Conservation (phyloP, 2,329 filamentous ascomycete genomes). For the Aaosphaeria pasadenensis region DNA sequence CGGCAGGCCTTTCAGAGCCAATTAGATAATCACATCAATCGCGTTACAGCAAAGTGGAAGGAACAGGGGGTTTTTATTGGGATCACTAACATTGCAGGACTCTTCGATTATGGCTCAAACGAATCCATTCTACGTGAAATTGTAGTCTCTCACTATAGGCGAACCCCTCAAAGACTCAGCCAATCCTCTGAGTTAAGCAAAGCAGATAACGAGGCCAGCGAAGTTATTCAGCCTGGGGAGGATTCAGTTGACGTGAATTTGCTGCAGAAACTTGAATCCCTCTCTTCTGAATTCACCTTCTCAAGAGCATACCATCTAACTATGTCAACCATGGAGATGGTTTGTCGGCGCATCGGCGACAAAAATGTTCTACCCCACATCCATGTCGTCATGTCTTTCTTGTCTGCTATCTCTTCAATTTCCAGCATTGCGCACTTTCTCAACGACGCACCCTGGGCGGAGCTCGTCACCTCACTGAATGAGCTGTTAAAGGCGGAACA, state of each 20-base stretch:
- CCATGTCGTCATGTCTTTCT: slow-evolving; percentile 61
- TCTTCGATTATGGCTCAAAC: slow-evolving; percentile 54
- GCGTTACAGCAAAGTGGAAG: slow-evolving; percentile 52
- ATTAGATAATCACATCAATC: slow-evolving; percentile 58
- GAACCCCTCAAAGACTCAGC: slow-evolving; percentile 9
- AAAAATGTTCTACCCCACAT: slow-evolving; percentile 60
- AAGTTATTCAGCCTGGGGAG: neutral
- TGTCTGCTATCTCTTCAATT: slow-evolving; percentile 44
- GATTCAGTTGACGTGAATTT: slow-evolving; percentile 15
- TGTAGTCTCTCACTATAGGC: slow-evolving; percentile 11
- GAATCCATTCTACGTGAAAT: slow-evolving; percentile 37
- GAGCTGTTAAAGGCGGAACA: slow-evolving; percentile 43
- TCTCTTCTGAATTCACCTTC: slow-evolving; percentile 21
- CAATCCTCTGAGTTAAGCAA: slow-evolving; percentile 15
- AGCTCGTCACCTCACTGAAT: slow-evolving; percentile 53
- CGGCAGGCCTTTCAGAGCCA: slow-evolving; percentile 50
- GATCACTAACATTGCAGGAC: slow-evolving; percentile 53
- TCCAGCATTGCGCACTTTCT: slow-evolving; percentile 29
- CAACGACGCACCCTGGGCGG: slow-evolving; percentile 52
- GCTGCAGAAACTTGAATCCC: slow-evolving; percentile 10
- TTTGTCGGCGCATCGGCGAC: slow-evolving; percentile 54
- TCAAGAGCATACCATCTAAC: slow-evolving; percentile 41
- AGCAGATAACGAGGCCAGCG: neutral
- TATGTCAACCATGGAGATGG: slow-evolving; percentile 45
- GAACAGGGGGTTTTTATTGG: slow-evolving; percentile 58